Percentiles rank a stretch among this genome's conserved stretches.
Evolutionary conservation across 2,329 filamentous ascomycete genomes (phyloP).

Genomic region (Daldinia sp.): DNA sequence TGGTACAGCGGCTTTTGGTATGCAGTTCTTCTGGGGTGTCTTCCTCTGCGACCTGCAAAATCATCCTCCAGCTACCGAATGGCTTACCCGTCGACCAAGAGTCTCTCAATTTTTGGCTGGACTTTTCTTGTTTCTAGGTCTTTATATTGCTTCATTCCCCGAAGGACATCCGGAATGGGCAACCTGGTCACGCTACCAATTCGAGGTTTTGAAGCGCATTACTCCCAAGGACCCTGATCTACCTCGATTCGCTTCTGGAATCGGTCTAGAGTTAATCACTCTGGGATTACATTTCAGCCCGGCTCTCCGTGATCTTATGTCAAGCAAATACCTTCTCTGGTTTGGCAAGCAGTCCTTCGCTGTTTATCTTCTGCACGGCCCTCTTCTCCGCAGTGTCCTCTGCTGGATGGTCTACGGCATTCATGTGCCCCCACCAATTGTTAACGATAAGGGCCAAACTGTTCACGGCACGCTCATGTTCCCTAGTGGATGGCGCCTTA

Average conservation of each 20-base stretch:
- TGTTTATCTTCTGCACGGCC: conserved; percentile 73
- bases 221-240: conserved; percentile 61
- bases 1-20: conserved; percentile 59
- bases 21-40: conserved; percentile 72
- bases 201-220: conserved; percentile 57
- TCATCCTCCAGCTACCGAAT: conserved; percentile 59
- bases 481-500: conserved; percentile 54
- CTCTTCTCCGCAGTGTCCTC: conserved; percentile 68
- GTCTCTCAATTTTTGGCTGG: conserved; percentile 59
- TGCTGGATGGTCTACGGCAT: conserved; percentile 70
- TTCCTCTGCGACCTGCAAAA: conserved; percentile 71
- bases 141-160: conserved; percentile 71
- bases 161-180: conserved; percentile 66
- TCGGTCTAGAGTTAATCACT: conserved; percentile 51
- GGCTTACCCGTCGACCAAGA: conserved; percentile 60
- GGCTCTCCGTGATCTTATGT: conserved; percentile 63
- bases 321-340: conserved; percentile 68
- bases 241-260: conserved; percentile 57
- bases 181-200: conserved; percentile 65
- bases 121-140: conserved; percentile 63
- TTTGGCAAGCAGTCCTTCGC: conserved; percentile 74
- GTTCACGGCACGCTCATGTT: conserved; percentile 55
- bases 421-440: conserved; percentile 53
- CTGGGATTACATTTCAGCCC: conserved; percentile 52
- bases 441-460: conserved; percentile 54